Base-by-base conservation (phyloP, 345 rosid species). In the Aethionema arabicum region DNA sequence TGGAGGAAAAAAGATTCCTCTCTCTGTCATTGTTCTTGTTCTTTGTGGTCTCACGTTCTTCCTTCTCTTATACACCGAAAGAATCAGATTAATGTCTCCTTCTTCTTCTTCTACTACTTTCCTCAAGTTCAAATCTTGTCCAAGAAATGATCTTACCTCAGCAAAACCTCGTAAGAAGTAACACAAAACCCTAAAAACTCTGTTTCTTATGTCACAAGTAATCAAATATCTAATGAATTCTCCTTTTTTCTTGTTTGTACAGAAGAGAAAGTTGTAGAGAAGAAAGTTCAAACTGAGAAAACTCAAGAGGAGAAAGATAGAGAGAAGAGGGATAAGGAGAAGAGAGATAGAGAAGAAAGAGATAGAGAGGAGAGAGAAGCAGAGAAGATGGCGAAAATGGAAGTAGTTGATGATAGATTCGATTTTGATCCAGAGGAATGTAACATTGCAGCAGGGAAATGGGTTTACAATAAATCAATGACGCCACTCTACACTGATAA, bases 351-450 rank as follows among this genome's bases (percentile, higher is more conserved):
- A 57, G 80, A 65, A 2, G 27, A 21, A 2, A 21, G 27, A 21
- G 27, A 21, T 21, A 21, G 46, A 29, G 61, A 70, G 9, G 53
- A 63, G 48, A 56, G 15, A 86, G 87, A 50, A 53, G 72, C 75
- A 40, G 77, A 73, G 8, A 67, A 63, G 21, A 8, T 53, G 9
- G 69, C 65, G 61, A 65, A 59, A 41, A 39, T 74, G 0, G 87
- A 82, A 35, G 44, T 45, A 5, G 50, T 85, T 7, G 95, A 89
- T 55, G 96, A 92, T 35, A 80, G 85, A 76, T 89, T 87, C 38
- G 95, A 92, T 53, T 92, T 87, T 33, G 93, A 92, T 61, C 83
- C 91, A 0, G 95, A 89, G 66, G 96, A 92, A 52, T 92, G 96
- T 71, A 75, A 79, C 21, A 82, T 92, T 9, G 82, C 75, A 12